Base-by-base conservation (phyloP, 108 stramenopile species). In the Fistulifera solaris region DNA sequence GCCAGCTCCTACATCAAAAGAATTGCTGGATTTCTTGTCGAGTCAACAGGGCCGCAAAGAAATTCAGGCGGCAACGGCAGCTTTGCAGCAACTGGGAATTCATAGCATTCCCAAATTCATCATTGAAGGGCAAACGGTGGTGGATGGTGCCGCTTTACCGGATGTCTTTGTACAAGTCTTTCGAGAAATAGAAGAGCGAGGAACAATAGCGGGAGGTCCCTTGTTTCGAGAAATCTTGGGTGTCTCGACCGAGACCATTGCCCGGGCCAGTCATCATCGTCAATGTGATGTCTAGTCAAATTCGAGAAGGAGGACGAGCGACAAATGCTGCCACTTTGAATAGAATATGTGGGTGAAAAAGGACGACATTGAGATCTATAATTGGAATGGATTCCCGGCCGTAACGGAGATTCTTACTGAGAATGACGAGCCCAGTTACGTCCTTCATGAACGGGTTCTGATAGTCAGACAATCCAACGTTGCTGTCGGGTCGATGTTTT, bases 41-140 rank as follows among this genome's bases (percentile, higher is more conserved):
- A 63, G 78, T 22, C 61, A 74, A 17, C 65, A 85, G 62, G 89
- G 89, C 8, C 59, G 73, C 19, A 24, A 48, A 24, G 81, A 91
- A 48, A 87, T 91, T 39, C 66, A 80, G 54, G 53, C 64, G 38
- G 81, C 85, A 6, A 41, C 79, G 21, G 27, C 61, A 19, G 63
- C 68, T 0, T 53, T 84, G 31, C 39, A 63, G 0, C 43, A 78
- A 52, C 56, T 91, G 13, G 85, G 85, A 39, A 63, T 91, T 17
- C 79, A 83, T 49, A 66, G 81, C 0, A 91, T 91, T 39, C 89
- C 89, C 4, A 91, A 87, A 56, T 91, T 91, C 38, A 86, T 91
- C 40, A 73, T 91, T 26, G 83, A 85, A 43, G 89, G 89, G 40
- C 46, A 54, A n/a, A 62, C 52, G 21, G 62, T 90, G 13, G 76